These are phyloP conservation scores for Neurospora terricola DNA, from an alignment of 495 filamentous ascomycete species.

Conservation along the genomic window DNA sequence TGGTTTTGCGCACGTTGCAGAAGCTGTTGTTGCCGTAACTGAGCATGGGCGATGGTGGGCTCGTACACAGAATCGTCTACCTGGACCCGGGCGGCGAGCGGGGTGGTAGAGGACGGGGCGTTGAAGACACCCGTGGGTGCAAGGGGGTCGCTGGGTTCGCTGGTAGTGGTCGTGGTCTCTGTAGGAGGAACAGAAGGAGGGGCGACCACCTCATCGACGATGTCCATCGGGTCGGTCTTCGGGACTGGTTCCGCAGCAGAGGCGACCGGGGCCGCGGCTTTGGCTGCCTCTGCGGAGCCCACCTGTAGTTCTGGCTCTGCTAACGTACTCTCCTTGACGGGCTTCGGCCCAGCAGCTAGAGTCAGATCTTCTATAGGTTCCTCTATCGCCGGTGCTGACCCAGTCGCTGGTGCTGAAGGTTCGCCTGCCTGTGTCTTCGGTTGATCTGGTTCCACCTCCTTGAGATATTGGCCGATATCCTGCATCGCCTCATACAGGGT, in stretches of 20 bases:
- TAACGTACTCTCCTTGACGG: neutral
- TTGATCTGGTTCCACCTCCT: slow-evolving; percentile 25
- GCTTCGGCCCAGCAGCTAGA: neutral
- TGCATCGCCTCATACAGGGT: slow-evolving; percentile 79
- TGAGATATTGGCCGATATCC: slow-evolving; percentile 67
- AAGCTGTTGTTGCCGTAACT: slow-evolving; percentile 68
- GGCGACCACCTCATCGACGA: neutral
- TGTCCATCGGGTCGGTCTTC: neutral
- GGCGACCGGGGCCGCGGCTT: neutral
- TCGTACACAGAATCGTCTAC: slow-evolving; percentile 68
- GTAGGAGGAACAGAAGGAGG: neutral
- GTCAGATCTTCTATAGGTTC: slow-evolving; percentile 10
- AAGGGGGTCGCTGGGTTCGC: slow-evolving; percentile 18
- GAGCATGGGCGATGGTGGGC: slow-evolving; percentile 76
- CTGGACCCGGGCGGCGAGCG: slow-evolving; percentile 55
- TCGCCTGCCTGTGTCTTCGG: slow-evolving; percentile 1
- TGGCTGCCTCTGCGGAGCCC: neutral
- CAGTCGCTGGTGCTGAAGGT: slow-evolving; percentile 4
- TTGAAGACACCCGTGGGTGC: slow-evolving; percentile 59
- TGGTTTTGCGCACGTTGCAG: slow-evolving; percentile 51
- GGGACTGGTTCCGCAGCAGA: neutral
- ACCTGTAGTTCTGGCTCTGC: slow-evolving; percentile 3
- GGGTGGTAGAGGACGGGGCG: slow-evolving; percentile 60
- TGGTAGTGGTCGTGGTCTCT: neutral
- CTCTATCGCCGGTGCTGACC: slow-evolving; percentile 6